These are phyloP conservation scores for Kwoniella bestiolae DNA, from an alignment of 768 basidiomycete genomes.

Conservation along the genomic window DNA sequence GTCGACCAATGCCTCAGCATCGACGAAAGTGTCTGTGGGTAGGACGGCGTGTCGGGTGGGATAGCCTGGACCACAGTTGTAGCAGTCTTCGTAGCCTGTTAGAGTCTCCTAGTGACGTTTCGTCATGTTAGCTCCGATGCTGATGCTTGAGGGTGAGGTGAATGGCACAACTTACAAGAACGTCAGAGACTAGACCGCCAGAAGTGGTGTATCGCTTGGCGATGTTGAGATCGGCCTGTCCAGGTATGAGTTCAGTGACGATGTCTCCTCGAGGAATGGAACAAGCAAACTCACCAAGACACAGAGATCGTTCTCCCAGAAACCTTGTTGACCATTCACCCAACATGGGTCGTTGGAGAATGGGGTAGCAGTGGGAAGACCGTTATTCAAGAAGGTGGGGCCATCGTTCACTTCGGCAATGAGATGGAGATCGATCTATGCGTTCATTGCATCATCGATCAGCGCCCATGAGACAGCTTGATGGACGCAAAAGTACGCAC, in stretches of 20 bases:
- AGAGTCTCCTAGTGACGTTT: slow-evolving; percentile 11
- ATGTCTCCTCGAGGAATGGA: too few relatives aligned
- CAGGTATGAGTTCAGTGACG: neutral
- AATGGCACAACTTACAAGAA: slow-evolving; percentile 11
- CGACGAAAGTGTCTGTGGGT: slow-evolving; percentile 12
- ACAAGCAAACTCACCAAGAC: slow-evolving; percentile 12
- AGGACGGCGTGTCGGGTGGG: slow-evolving; percentile 11
- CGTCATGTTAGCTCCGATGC: neutral
- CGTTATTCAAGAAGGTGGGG: slow-evolving; percentile 4
- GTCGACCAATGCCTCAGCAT: slow-evolving; percentile 12
- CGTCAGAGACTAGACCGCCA: slow-evolving; percentile 13
- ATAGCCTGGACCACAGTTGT: slow-evolving; percentile 6
- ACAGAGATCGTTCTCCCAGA: slow-evolving; percentile 23
- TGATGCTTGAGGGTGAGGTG: neutral
- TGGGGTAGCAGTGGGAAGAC: neutral
- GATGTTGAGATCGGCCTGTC: slow-evolving; percentile 19
- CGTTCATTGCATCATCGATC: neutral
- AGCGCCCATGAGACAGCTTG: too few relatives aligned
- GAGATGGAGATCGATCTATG: slow-evolving; percentile 18
- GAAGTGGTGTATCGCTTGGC: slow-evolving; percentile 7
- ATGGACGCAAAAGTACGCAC: neutral
- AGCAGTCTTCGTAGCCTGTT: slow-evolving; percentile 18
- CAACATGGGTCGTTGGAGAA: slow-evolving; percentile 13
- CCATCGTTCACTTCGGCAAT: slow-evolving; percentile 12
- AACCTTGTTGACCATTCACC: slow-evolving; percentile 22